Evolutionary conservation across 257 asterid genomes (phyloP), one percentile per base, ranked within the genome.

Genomic region (Solanum arcanum): DNA sequence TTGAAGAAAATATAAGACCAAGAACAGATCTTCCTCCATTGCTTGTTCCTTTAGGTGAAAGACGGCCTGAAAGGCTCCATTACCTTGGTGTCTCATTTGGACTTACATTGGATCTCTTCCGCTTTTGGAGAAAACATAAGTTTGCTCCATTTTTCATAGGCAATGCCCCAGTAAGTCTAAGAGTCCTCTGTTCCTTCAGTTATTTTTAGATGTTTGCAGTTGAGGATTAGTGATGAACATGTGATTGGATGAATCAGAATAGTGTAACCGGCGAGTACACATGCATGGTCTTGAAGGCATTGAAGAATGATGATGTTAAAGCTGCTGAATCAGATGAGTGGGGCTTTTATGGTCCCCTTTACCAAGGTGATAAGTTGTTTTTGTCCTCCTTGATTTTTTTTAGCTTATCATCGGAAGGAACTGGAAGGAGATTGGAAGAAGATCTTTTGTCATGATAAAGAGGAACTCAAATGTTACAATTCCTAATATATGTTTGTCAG

Each of bases 41-140:
- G 90, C 97, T 97, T 87, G 94, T 95, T 88, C 98, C 95, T 87
- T 98, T 95, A 62, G 90, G 92, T 83, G 99, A 97, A 78, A 91
- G 99, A 86, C 90, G 89, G 80, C 96, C 99, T 33, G 99, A 97
- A 90, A 95, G 92, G 89, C 98, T 96, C 88, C 98, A 97, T 82
- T 97, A 97, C 86, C 89, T 96, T 66, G 98, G 99, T 18, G 99
- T 96, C 76, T 97, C 99, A 7, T 97, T 97, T 88, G 99, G 98
- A 78, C 99, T 97, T 81, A 96, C 98, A 77, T 91, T 90, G 85
- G 97, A 96, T 87, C 99, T 97, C 88, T 94, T 95, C 87, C 93
- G 98, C 74, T 97, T 97, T 84, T 97, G 99, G 99, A 95, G 95
- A 93, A 97, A 90, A 84, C 99, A 92, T 87, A 93, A 92, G 89